Base-by-base conservation (phyloP, 306 rosid genomes). In the Pterocarpus macrocarpus region DNA sequence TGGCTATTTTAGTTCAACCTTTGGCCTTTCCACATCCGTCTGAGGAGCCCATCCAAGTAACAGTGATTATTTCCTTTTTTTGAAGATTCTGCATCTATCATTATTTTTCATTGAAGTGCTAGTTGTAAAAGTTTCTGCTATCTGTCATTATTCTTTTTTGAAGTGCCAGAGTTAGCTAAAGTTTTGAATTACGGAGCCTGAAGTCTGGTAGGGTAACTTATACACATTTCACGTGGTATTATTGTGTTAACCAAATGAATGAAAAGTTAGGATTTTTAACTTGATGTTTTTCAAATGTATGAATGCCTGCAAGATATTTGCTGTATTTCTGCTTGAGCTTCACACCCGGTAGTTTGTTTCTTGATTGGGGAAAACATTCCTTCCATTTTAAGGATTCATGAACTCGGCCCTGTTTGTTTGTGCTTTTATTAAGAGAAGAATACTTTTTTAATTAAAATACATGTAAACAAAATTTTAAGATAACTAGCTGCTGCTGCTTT, bases 41-140 rank as follows among this genome's bases (percentile, higher is more conserved):
- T 57, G 99, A 95, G 90, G 99, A 95, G 75, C 93, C 97, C 81
- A 86, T 95, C 74, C 99, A 95, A 84, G 99, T 95, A 92, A 64
- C 14, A 43, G 71, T 80, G 12, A 33, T 30, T 62, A 63, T 58
- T 70, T 49, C 13, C 68, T 52, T 77, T 12, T 33, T 79, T 77
- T 64, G 43, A 64, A 35, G 74, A 79, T 71, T 80, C 50, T 62
- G 70, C 72, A 43, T 75, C 80, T 76, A 78, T 39, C 13, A 12
- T 55, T 63, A 9, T 76, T 69, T 80, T 73, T 69, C 5, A 55
- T 81, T 16, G 33, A 82, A 61, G 77, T 73, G 55, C 53, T 69
- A 52, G 58, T 69, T 38, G 28, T 79, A 47, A 72, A 84, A 59
- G 76, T 36, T 78, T 56, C 59, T 65, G 32, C 16, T 16, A 73